Conservation (phyloP, 139 green algal species). For the Chlorella sp. region DNA sequence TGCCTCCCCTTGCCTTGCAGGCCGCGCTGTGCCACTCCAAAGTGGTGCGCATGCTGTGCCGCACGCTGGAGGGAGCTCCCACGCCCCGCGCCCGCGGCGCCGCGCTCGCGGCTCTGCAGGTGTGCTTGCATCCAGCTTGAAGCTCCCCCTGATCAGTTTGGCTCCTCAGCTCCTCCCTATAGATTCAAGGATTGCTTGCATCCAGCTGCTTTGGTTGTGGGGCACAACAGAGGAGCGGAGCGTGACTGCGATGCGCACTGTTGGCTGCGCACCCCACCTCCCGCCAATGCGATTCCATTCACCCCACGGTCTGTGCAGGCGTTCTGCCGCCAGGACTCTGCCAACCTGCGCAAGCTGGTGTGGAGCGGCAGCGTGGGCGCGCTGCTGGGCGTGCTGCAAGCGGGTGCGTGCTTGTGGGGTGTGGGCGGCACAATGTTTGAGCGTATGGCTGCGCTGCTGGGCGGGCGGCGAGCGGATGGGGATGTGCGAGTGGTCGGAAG, state of each 20-base stretch:
- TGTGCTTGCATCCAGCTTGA: not conserved
- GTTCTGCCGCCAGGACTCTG: conserved; percentile 28
- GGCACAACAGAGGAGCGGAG: no score
- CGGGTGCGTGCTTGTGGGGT: not conserved
- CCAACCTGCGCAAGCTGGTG: conserved; percentile 35
- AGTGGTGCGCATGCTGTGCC: conserved; percentile 30
- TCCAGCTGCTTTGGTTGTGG: not conserved
- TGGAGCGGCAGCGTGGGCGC: conserved; percentile 23
- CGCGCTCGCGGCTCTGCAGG: conserved; percentile 21
- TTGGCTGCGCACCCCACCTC: no score
- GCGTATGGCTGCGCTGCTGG: not conserved
- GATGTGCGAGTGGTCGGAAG: no score
- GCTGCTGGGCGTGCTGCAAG: conserved; percentile 26
- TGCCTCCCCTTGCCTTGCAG: not conserved
- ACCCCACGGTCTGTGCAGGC: no score
- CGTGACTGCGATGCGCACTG: no score
- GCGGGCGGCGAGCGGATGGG: not conserved
- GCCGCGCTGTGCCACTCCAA: conserved; percentile 34
- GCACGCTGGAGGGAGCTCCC: not conserved
- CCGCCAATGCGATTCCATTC: no score
- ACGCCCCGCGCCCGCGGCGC: conserved; percentile 1
- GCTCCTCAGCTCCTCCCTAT: no score
- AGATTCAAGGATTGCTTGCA: not conserved
- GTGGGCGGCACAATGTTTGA: not conserved
- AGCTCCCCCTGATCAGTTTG: not conserved